These are phyloP conservation scores for Candida gigantensis DNA, from an alignment of 1,139 yeast species.

Conservation along the genomic window DNA sequence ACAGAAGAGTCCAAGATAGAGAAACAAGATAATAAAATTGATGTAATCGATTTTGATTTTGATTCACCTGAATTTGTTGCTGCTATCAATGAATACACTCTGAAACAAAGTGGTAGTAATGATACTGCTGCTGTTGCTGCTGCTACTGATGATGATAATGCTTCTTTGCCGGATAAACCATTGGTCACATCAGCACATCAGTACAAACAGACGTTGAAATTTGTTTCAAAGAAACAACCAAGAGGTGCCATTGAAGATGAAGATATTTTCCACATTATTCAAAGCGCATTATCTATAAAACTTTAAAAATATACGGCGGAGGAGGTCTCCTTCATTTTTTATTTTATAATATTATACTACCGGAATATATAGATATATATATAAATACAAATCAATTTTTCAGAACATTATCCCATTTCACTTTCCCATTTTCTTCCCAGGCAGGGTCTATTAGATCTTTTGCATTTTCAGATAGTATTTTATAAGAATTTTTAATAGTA, in stretches of 20 bases:
- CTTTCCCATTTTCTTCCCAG: conserved; percentile 73
- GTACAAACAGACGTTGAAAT: conserved; percentile 19
- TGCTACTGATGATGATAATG: too few species aligned
- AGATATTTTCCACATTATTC: conserved; percentile 18
- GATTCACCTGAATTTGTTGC: conserved; percentile 31
- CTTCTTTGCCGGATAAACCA: too few species aligned
- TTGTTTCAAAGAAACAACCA: conserved; percentile 6
- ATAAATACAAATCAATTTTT: conserved; percentile 23
- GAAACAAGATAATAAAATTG: conserved; percentile 16
- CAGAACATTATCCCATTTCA: conserved; percentile 61
- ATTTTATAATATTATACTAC: too few species aligned
- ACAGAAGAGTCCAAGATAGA: conserved; percentile 23
- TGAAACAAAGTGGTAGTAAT: too few species aligned
- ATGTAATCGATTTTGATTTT: conserved; percentile 27
- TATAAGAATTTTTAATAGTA: conserved; percentile 89
- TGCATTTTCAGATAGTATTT: conserved; percentile 70
- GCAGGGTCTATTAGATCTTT: conserved; percentile 75
- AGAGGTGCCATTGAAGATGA: conserved; percentile 14
- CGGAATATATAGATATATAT: too few species aligned
- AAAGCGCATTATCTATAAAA: conserved; percentile 6
- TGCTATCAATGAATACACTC: conserved; percentile 9
- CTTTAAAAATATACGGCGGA: too few species aligned
- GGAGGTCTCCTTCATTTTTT: not conserved
- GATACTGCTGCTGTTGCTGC: too few species aligned
- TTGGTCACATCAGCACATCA: conserved; percentile 12